Evolutionary conservation across 2,329 filamentous ascomycete genomes (phyloP).

Genomic region (Colletotrichum liriopes): DNA sequence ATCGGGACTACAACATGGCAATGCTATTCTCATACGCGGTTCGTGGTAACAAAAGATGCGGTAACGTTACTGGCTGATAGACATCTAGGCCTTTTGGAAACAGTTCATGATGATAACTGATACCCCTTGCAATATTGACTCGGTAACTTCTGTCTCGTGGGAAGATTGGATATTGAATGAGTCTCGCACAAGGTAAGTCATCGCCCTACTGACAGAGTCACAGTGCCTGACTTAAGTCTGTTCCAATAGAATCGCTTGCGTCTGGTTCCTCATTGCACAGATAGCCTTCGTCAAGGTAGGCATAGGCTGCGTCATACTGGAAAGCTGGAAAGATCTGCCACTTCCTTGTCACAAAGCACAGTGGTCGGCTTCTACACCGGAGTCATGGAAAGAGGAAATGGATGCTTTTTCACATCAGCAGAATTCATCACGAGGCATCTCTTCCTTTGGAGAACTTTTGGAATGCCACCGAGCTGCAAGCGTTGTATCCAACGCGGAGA

Average conservation of each 20-base stretch:
- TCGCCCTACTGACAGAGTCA: no score
- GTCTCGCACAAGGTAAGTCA: conserved; percentile 24
- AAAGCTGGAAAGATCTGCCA: conserved; percentile 19
- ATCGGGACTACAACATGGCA: conserved; percentile 18
- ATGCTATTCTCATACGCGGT: conserved; percentile 37
- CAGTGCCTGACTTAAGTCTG: no score
- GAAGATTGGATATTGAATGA: conserved; percentile 35
- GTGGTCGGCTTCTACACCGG: conserved; percentile 25
- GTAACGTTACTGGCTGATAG: neutral
- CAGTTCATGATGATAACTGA: conserved; percentile 1
- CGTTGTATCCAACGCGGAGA: neutral
- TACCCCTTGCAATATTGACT: neutral
- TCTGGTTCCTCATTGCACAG: conserved; percentile 36
- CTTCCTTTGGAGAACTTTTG: conserved; percentile 18
- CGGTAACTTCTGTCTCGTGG: neutral
- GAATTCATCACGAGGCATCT: neutral
- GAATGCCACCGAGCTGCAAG: neutral
- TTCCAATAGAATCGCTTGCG: conserved; percentile 10
- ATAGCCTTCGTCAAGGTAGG: conserved; percentile 20
- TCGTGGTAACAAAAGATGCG: neutral
- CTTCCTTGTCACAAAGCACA: conserved; percentile 28
- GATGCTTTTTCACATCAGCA: neutral
- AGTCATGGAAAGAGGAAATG: conserved; percentile 26
- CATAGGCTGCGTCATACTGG: conserved; percentile 20
- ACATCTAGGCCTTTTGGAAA: conserved; percentile 3